Evolutionary conservation across 1,139 yeast genomes (phyloP).

Genomic region (Kluyveromyces sp.): DNA sequence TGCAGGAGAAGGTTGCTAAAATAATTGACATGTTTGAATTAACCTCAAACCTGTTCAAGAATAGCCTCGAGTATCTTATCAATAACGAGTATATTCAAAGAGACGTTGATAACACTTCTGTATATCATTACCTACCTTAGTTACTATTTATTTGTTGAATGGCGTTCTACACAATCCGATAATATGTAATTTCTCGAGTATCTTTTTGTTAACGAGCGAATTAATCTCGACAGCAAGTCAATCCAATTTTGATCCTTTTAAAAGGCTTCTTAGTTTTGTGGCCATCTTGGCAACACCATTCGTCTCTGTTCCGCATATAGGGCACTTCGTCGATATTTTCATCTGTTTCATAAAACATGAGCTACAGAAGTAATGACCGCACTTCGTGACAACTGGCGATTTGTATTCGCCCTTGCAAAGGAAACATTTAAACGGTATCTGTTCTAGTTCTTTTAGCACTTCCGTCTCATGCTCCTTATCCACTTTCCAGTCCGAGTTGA

Average conservation of each 20-base stretch:
- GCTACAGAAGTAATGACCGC: conserved; percentile 65
- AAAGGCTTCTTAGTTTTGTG: conserved; percentile 15
- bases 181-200: background rate
- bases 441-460: conserved; percentile 21
- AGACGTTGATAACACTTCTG: conserved; percentile 51
- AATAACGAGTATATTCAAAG: conserved; percentile 80
- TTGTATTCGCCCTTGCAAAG: conserved; percentile 54
- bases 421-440: conserved; percentile 56
- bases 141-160: too few species aligned
- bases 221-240: too few species aligned
- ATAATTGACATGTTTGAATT: conserved; percentile 51
- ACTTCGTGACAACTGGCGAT: conserved; percentile 53
- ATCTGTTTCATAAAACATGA: conserved; percentile 50
- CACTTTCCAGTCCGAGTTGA: conserved; percentile 67
- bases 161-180: background rate
- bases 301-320: conserved; percentile 52
- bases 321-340: conserved; percentile 44
- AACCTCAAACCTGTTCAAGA: conserved; percentile 60
- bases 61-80: conserved; percentile 69
- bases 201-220: too few species aligned
- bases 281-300: conserved; percentile 40
- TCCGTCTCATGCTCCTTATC: conserved; percentile 13
- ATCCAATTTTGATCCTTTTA: background rate
- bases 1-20: conserved; percentile 58
- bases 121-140: conserved; percentile 69